phyloP scores from a whole-genome alignment of 176 grass and related monocot genomes.

The bread wheat (Triticum aestivum) region DNA sequence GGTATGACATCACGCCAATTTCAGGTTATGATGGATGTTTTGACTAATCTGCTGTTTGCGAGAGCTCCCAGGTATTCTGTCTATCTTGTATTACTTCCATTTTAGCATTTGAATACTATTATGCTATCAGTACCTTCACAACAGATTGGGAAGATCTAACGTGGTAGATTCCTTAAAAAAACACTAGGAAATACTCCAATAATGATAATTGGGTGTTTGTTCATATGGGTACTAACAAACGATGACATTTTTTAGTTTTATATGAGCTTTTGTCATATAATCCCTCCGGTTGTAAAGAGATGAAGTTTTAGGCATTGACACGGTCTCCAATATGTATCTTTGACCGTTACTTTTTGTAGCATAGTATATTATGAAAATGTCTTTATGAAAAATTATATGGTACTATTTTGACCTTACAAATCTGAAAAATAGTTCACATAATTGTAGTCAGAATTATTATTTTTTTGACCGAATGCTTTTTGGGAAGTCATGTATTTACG shows the following conservation, averaged over 20 bases:
- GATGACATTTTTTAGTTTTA: background rate
- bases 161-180: background rate
- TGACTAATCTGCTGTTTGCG: constrained; percentile 96
- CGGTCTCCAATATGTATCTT: background rate
- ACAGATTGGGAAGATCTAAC: too few species aligned
- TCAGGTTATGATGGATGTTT: constrained; percentile 96
- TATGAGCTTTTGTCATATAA: background rate
- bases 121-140: background rate
- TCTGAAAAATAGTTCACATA: too few species aligned
- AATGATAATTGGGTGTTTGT: background rate
- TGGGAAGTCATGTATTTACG: background rate
- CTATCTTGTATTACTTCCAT: constrained; percentile 31
- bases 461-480: background rate
- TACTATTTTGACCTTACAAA: too few species aligned
- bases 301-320: background rate
- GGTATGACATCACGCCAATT: constrained; percentile 98
- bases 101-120: constrained; percentile 31
- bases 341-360: background rate
- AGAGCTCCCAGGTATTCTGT: constrained; percentile 68
- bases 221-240: constrained; percentile 17
- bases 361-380: too few species aligned
- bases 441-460: background rate
- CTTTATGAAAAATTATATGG: too few species aligned
- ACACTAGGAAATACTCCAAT: background rate
- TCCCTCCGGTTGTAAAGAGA: background rate